Conservation (phyloP, 1,284 basidiomycete genomes). For the Thecaphora thlaspeos region DNA sequence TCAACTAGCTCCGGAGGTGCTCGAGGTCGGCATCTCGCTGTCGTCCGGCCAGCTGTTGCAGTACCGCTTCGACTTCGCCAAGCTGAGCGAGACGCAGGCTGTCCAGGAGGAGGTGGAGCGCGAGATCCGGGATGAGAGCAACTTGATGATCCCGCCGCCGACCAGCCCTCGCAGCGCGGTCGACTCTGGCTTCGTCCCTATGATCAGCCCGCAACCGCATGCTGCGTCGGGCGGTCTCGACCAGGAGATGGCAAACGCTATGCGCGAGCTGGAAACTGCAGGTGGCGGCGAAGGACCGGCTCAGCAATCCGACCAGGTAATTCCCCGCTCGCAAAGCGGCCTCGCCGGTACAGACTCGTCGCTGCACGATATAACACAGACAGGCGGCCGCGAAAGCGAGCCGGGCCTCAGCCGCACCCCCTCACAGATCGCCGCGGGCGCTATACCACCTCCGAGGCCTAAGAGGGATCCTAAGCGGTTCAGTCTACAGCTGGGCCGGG, state of each 20-base stretch:
- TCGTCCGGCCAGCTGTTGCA: slow-evolving; percentile 43
- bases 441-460: slow-evolving; percentile 35
- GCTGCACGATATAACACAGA: no score
- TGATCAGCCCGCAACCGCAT: no score
- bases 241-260: slow-evolving; percentile 31
- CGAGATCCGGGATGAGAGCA: slow-evolving; percentile 20
- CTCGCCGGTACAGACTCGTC: not conserved
- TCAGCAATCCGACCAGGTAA: no score
- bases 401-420: slow-evolving; percentile 2
- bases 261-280: slow-evolving; percentile 36
- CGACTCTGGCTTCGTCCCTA: no score
- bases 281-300: no score
- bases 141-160: slow-evolving; percentile 24
- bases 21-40: slow-evolving; percentile 38
- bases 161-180: slow-evolving; percentile 7
- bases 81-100: slow-evolving; percentile 33
- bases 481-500: not conserved
- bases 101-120: slow-evolving; percentile 34
- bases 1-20: slow-evolving; percentile 38
- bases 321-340: not conserved
- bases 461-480: slow-evolving; percentile 29
- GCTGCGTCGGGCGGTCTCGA: slow-evolving; percentile 16
- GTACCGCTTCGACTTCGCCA: slow-evolving; percentile 35
- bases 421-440: no score
- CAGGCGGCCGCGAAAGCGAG: not conserved